Percentiles rank a stretch among this genome's conserved stretches.
These are phyloP conservation scores for Penicillium sp. DNA, from an alignment of 2,329 filamentous ascomycete genomes.

Conservation along the genomic window DNA sequence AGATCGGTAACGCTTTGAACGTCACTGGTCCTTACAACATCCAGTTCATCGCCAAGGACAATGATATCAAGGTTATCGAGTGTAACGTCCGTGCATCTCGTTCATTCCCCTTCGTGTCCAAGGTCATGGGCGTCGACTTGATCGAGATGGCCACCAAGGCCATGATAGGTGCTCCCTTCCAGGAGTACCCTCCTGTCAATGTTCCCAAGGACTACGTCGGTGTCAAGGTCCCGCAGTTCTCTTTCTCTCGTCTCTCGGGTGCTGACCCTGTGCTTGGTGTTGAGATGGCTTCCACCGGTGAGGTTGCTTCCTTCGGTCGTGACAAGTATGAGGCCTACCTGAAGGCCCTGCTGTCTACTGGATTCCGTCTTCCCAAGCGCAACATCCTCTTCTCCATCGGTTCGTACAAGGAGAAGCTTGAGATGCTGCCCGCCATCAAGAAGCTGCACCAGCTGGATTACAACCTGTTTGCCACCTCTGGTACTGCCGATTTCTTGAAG, in stretches of 20 bases:
- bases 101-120: slow-evolving; percentile 97
- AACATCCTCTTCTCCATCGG: slow-evolving; percentile 96
- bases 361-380: slow-evolving; percentile 93
- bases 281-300: slow-evolving; percentile 98
- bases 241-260: slow-evolving; percentile 93
- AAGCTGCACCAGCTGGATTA: slow-evolving; percentile 90
- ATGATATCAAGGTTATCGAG: slow-evolving; percentile 99
- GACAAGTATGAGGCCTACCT: slow-evolving; percentile 98
- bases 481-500: slow-evolving; percentile 94
- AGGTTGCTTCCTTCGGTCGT: slow-evolving; percentile 93
- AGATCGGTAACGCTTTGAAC: slow-evolving; percentile 92
- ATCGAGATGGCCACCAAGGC: slow-evolving; percentile 99
- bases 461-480: slow-evolving; percentile 93
- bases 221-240: slow-evolving; percentile 98
- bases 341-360: slow-evolving; percentile 92
- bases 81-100: slow-evolving; percentile 96
- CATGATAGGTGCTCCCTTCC: slow-evolving; percentile 82
- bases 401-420: slow-evolving; percentile 96
- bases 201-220: slow-evolving; percentile 84
- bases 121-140: slow-evolving; percentile 96
- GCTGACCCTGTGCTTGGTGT: slow-evolving; percentile 96
- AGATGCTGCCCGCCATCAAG: slow-evolving; percentile 90
- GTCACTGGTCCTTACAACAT: slow-evolving; percentile 98
- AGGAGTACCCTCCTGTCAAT: slow-evolving; percentile 77
- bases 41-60: slow-evolving; percentile 99